Base-by-base conservation (phyloP, 495 filamentous ascomycete species). In the Neurospora terricola region DNA sequence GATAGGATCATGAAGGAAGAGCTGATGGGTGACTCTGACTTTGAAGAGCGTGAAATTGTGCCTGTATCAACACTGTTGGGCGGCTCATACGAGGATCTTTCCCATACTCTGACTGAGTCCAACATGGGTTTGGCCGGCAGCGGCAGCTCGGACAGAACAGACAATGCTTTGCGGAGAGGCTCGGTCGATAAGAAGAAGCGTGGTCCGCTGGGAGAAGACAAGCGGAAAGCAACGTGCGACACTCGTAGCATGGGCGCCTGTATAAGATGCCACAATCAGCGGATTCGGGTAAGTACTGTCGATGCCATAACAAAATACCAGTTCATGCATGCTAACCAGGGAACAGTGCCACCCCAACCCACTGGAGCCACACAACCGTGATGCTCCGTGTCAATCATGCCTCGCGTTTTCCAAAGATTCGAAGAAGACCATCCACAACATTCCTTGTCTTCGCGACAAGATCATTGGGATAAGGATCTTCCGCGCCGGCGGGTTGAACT, bases 391-490 rank as follows among this genome's bases (percentile, higher is more conserved):
- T 72, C 37, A 78, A 7, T 80, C 80, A 3, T 86, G 84, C 66
- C 71, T 74, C 16, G 76, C 71, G 0, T 78, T 84, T 3, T 77
- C 79, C 40, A 76, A 78, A 37, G 79, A 76, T 2, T 81, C 82
- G 5, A 85, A 83, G 72, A 86, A 86, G 71, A 81, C 82, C 12
- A 84, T 85, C 21, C 83, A 86, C 70, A 76, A 76, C 30, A 73
- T 83, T 18, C 82, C 79, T 0, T 86, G 84, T 43, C 69, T 81
- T 37, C 82, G 83, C 12, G 80, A 75, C 72, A 84, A 81, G 73
- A 72, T 85, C 10, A 78, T 80, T 27, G 77, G 82, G 42, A 77
- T 82, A 12, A 70, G 74, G 6, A 75, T 82, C 6, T 82, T 81
- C 68, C 84, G 84, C 27, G 74, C 77, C 4, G 82, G 82, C 10